Evolutionary conservation across 805 yeast species (phyloP).

Genomic region (Debaryomyces hansenii): DNA sequence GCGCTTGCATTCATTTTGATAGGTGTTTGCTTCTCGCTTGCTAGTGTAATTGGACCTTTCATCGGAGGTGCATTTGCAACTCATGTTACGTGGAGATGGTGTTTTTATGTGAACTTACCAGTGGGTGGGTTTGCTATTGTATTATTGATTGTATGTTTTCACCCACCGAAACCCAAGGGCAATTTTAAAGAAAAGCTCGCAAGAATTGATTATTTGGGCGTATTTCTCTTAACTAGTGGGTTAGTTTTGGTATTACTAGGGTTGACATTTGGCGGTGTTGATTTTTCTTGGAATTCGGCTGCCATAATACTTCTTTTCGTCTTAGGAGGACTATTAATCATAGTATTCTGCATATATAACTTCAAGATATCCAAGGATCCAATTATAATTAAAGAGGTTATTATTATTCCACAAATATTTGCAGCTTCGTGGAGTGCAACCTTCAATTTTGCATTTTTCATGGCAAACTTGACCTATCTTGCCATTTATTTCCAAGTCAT

Average conservation of each 20-base stretch:
- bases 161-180: conserved; percentile 49
- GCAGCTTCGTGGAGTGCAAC: conserved; percentile 38
- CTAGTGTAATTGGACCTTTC: conserved; percentile 61
- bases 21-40: conserved; percentile 46
- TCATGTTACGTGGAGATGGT: conserved; percentile 71
- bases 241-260: conserved; percentile 48
- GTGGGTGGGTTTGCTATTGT: conserved; percentile 54
- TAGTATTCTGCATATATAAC: conserved; percentile 40
- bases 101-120: conserved; percentile 70
- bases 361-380: conserved; percentile 46
- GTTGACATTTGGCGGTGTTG: conserved; percentile 54
- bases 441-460: conserved; percentile 39
- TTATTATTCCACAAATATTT: conserved; percentile 34
- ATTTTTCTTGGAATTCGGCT: conserved; percentile 55
- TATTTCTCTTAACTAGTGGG: conserved; percentile 41
- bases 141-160: conserved; percentile 39
- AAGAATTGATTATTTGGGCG: conserved; percentile 52
- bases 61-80: conserved; percentile 67
- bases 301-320: conserved; percentile 50
- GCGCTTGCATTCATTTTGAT: conserved; percentile 38
- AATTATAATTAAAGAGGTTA: conserved; percentile 43
- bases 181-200: conserved; percentile 35
- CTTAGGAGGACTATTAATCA: conserved; percentile 41
- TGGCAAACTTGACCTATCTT: conserved; percentile 32
- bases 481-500: conserved; percentile 42